phyloP scores from a whole-genome alignment of 2,329 filamentous ascomycete genomes.

The Pezicula radicicola region DNA sequence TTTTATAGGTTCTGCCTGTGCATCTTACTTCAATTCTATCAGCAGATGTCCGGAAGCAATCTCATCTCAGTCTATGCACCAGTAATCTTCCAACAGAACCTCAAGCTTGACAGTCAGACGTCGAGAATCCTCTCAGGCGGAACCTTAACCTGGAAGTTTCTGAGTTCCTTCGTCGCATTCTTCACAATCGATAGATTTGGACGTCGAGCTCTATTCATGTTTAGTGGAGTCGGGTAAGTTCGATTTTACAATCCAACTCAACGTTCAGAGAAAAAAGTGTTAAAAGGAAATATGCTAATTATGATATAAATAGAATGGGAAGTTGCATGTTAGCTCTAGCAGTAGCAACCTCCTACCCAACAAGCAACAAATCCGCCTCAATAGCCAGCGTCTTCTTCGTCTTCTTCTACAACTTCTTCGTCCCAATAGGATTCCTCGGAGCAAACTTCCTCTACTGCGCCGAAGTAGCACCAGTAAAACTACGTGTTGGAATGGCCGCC shows the following conservation, averaged over 20 bases:
- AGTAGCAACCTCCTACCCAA: constrained; percentile 46
- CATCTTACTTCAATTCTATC: constrained; percentile 46
- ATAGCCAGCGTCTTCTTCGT: constrained; percentile 53
- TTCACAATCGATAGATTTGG: constrained; percentile 69
- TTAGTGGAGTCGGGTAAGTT: constrained; percentile 47
- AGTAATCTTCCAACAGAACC: constrained; percentile 45
- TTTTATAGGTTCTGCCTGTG: constrained; percentile 48
- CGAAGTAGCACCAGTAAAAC: constrained; percentile 50
- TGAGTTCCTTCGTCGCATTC: constrained; percentile 35
- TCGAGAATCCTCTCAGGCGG: constrained; percentile 45
- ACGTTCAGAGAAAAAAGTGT: too few relatives aligned
- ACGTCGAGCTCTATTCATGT: constrained; percentile 50
- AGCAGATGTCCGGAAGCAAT: constrained; percentile 42
- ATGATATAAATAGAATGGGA: constrained; percentile 44
- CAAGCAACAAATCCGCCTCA: constrained; percentile 41
- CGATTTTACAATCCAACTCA: constrained; percentile 47
- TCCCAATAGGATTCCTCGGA: constrained; percentile 56
- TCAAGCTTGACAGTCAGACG: constrained; percentile 40
- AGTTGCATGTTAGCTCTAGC: constrained; percentile 52
- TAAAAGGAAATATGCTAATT: not conserved
- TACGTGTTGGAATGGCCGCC: constrained; percentile 51
- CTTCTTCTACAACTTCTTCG: constrained; percentile 59
- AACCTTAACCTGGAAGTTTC: constrained; percentile 54
- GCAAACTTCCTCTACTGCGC: constrained; percentile 59
- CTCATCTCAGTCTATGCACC: constrained; percentile 40